These are phyloP conservation scores for Proliferodiscus dingleyae DNA, from an alignment of 2,329 filamentous ascomycete species.

Conservation along the genomic window DNA sequence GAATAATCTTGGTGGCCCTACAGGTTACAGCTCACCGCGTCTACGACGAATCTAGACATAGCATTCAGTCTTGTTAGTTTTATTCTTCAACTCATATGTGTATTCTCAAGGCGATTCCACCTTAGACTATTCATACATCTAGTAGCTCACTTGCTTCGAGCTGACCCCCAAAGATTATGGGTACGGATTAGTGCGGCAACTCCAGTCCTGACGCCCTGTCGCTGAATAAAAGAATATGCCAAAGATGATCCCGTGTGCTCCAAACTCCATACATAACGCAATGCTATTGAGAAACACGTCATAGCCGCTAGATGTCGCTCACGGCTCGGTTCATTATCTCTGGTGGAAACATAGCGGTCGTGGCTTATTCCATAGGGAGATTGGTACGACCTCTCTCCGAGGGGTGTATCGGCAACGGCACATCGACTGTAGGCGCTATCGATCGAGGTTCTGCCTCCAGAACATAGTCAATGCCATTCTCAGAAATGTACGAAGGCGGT, in stretches of 20 bases:
- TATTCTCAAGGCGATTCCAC: not conserved
- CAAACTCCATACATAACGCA: constrained; percentile 1
- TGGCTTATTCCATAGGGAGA: constrained; percentile 1
- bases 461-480: constrained; percentile 70
- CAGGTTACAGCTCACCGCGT: too few species aligned
- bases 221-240: not conserved
- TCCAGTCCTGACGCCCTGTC: not conserved
- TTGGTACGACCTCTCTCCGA: constrained; percentile 35
- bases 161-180: not conserved
- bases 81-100: too few species aligned
- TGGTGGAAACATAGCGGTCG: not conserved
- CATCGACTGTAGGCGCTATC: constrained; percentile 43
- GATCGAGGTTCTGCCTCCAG: constrained; percentile 61
- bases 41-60: too few species aligned
- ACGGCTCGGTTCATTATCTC: not conserved
- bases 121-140: not conserved
- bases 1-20: too few species aligned
- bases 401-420: constrained; percentile 44
- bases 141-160: not conserved
- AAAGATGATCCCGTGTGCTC: constrained; percentile 1
- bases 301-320: constrained; percentile 5
- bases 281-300: too few species aligned
- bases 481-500: constrained; percentile 72
- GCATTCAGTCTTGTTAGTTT: too few species aligned
- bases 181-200: not conserved